Base-by-base conservation (phyloP, 208 protist species). In the Leishmania guyanensis region DNA sequence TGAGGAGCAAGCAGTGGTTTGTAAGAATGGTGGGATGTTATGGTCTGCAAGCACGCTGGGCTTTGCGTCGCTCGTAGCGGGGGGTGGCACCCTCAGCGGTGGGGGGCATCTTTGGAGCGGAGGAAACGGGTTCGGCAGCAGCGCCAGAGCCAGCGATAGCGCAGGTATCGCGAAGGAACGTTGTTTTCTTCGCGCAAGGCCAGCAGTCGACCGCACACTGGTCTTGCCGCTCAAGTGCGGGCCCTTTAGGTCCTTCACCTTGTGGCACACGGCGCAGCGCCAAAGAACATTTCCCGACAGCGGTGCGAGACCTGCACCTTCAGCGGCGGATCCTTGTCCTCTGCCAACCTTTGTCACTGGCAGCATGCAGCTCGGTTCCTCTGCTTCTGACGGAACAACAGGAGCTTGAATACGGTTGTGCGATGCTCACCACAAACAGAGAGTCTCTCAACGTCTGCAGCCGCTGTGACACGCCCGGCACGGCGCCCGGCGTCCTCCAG, bases 141-240 rank as follows among this genome's bases (percentile, higher is more conserved):
- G 58, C 6, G 22, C 58, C 20, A n/a, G 58, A n/a, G 12, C 22
- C 58, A n/a, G 12, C 10, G 5, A n/a, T 17, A n/a, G 58, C 22
- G 36, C 65, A 14, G 26, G 6, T 12, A 22, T 20, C 36, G 8
- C n/a, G 33, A 20, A 48, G 8, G 65, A 72, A 72, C 14, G 66
- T 72, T 51, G 66, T 72, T 26, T 72, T 72, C 43, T 72, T 72
- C 43, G 39, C 66, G 43, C 66, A 72, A 4, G 66, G 66, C 66
- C 66, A 72, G 66, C 66, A 72, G 66, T 72, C 39, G 66, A 72
- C 6, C 66, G 66, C 43, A 72, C 66, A 72, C 66, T 72, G 6
- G 33, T 2, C 66, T 72, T 72, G 2, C 66, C 66, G 66, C 51
- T 51, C 39, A 72, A 51, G 66, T 72, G 66, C 16, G 66, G 39